These are phyloP conservation scores for Aspergillus japonicus DNA, from an alignment of 2,329 filamentous ascomycete genomes.

Conservation along the genomic window DNA sequence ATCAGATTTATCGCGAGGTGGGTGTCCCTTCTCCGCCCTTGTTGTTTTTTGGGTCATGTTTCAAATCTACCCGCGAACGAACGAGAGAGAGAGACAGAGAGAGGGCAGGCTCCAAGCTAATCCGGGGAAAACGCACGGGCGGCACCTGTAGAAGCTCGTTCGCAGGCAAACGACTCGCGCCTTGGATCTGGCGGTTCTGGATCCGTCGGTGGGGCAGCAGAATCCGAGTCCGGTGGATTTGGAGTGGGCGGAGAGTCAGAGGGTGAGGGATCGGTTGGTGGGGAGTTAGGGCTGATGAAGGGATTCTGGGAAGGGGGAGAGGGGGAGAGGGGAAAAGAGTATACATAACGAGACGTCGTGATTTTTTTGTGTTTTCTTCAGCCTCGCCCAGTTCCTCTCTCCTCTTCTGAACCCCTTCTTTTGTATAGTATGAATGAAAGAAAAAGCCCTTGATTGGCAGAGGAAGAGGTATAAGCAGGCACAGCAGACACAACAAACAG, in stretches of 20 bases:
- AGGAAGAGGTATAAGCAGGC: not conserved
- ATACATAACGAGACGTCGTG: too few species aligned
- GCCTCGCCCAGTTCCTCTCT: too few species aligned
- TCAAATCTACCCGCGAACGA: not conserved
- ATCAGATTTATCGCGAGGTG: conserved; percentile 33
- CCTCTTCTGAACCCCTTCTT: too few species aligned
- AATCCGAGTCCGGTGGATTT: conserved; percentile 29
- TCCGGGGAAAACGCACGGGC: not conserved
- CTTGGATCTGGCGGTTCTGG: conserved; percentile 29
- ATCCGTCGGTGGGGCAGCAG: conserved; percentile 17
- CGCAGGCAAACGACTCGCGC: conserved; percentile 16
- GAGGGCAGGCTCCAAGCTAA: not conserved
- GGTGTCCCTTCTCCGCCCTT: conserved; percentile 6
- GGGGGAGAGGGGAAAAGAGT: too few species aligned
- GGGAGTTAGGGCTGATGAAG: not conserved
- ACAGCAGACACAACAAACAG: not conserved
- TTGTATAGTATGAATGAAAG: too few species aligned
- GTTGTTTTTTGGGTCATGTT: not conserved
- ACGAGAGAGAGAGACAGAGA: too few species aligned
- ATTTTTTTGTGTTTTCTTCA: too few species aligned
- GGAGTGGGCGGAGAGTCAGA: conserved; percentile 27
- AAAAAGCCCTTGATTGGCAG: not conserved
- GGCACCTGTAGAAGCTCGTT: not conserved
- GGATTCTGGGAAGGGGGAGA: not conserved
- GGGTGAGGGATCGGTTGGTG: conserved; percentile 13